phyloP scores from a whole-genome alignment of 257 asterid genomes.

The Apocynum venetum region DNA sequence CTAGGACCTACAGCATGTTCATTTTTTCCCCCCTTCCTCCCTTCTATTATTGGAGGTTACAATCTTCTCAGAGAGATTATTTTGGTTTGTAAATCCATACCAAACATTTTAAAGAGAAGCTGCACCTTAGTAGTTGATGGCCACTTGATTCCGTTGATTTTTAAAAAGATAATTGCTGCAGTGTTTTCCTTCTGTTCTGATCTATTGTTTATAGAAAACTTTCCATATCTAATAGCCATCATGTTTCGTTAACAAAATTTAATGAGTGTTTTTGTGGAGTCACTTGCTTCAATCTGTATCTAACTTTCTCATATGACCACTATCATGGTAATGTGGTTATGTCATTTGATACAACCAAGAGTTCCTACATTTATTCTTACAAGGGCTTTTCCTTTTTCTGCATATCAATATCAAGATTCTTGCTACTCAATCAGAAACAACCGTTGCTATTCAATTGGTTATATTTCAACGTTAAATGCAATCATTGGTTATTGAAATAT shows the following conservation, averaged over 20 bases:
- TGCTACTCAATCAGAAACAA: not conserved
- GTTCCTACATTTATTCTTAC: not conserved
- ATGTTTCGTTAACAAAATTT: not conserved
- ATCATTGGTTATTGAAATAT: not conserved
- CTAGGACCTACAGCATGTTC: not conserved
- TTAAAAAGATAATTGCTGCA: not conserved
- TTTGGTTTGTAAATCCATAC: not conserved
- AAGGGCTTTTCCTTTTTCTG: not conserved
- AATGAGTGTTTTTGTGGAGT: not conserved
- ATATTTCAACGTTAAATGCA: not conserved
- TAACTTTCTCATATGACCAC: not conserved
- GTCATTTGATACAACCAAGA: not conserved
- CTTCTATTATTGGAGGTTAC: not conserved
- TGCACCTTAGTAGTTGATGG: not conserved
- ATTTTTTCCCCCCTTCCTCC: not conserved
- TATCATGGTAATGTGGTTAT: not conserved
- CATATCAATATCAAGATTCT: not conserved
- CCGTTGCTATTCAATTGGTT: not conserved
- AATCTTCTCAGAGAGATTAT: not conserved
- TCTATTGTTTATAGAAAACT: not conserved
- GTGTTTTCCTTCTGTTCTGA: not conserved
- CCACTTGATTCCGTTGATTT: not conserved
- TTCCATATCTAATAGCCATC: not conserved
- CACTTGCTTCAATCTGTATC: not conserved
- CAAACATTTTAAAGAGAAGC: not conserved